phyloP scores from a whole-genome alignment of 495 filamentous ascomycete genomes.

The Trichoderma orchidacearum region DNA sequence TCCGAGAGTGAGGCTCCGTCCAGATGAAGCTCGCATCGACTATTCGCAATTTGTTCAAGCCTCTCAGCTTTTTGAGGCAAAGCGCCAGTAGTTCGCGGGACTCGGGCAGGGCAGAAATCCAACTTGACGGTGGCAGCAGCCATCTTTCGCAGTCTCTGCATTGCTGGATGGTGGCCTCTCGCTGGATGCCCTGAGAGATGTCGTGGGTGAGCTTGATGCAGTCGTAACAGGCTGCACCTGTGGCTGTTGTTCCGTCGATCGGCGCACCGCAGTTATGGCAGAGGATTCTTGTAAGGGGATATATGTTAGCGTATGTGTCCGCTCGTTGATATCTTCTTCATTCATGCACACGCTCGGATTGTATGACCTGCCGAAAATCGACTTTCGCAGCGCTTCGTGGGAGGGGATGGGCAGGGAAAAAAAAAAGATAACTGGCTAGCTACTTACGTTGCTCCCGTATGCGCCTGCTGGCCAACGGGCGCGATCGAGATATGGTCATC shows the following conservation, averaged over 20 bases:
- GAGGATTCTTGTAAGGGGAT: conserved; percentile 49
- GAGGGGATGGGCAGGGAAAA: neutral
- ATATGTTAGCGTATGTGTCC: neutral
- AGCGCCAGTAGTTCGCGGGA: conserved; percentile 81
- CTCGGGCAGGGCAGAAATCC: conserved; percentile 71
- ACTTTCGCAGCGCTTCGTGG: no score
- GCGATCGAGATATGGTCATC: conserved; percentile 44
- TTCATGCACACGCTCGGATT: no score
- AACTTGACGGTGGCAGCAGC: conserved; percentile 75
- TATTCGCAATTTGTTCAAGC: conserved; percentile 74
- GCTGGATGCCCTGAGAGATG: conserved; percentile 81
- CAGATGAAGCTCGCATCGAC: conserved; percentile 94
- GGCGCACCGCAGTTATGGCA: conserved; percentile 90
- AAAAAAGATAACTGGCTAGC: neutral
- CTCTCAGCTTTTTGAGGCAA: conserved; percentile 70
- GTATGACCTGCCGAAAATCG: no score
- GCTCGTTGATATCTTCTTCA: neutral
- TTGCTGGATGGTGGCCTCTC: conserved; percentile 69
- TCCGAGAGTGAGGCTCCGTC: conserved; percentile 90
- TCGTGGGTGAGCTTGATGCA: conserved; percentile 89
- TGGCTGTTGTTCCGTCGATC: conserved; percentile 79
- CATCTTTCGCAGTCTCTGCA: conserved; percentile 90
- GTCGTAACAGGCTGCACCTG: conserved; percentile 83
- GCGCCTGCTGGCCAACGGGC: conserved; percentile 30
- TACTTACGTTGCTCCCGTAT: conserved; percentile 44